Evolutionary conservation across 2,329 filamentous ascomycete species (phyloP), one percentile per base, ranked within the genome.

Genomic region (Akanthomyces lecanii): DNA sequence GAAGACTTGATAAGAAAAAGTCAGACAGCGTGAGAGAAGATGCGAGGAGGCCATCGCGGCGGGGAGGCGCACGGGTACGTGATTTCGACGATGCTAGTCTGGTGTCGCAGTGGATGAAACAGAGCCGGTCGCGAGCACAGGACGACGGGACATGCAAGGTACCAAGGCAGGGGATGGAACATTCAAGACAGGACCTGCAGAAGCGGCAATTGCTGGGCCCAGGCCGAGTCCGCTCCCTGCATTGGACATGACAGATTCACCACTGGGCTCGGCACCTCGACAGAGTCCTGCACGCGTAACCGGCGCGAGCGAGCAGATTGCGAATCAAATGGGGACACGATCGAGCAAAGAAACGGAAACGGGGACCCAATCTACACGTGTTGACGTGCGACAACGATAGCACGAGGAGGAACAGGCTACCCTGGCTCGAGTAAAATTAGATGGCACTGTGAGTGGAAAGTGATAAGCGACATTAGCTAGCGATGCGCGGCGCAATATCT

Each of bases 371-470:
- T 48, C 55, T 36, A 18, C 55, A 57, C 55, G 55, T 47, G 55
- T 18, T n/a, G 21, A 25, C 28, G 25, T 25, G 30, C 25, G 53
- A 56, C 3, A 55, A 40, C 38, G 23, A 38, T 47, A 5, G 18
- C 25, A 36, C 28, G 28, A 44, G 14, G 7, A 44, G 30, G 28
- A 38, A 38, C 45, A 51, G 45, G 47, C 44, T 30, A 61, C 59
- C 59, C 59, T 40, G 59, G 59, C 28, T 30, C 50, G 50, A 61
- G 42, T 61, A 54, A 61, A 21, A 61, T 61, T 53, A 55, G 59
- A 61, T 40, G 50, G 28, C n/a, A 8, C 23, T 47, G 36, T 16
- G 28, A 42, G 45, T 51, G 56, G 40, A 54, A 36, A 38, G 51
- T 61, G 28, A 55, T 55, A 14, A 33, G 21, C 21, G 40, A 61